Evolutionary conservation across 257 asterid species (phyloP).

Genomic region (Thymus quinquecostatus): DNA sequence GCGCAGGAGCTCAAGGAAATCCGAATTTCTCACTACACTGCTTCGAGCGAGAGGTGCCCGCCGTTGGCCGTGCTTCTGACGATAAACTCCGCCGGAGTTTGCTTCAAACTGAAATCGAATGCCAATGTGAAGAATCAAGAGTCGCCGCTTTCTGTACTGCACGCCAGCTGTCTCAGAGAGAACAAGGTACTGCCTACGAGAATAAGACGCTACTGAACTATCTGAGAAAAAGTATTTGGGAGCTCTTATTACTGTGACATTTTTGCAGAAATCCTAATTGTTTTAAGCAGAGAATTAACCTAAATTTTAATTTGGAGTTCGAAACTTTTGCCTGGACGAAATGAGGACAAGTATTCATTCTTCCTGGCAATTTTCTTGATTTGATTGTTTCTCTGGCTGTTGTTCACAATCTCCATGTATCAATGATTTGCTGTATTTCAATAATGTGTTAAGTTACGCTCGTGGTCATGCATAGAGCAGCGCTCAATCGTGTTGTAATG

Average conservation of each 20-base stretch:
- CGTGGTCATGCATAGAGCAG: no score
- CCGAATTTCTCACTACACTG: constrained; percentile 72
- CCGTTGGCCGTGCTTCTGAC: constrained; percentile 93
- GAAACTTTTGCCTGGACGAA: constrained; percentile 12
- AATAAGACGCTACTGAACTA: no score
- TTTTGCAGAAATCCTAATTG: no score
- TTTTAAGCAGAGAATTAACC: neutral
- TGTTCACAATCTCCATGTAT: no score
- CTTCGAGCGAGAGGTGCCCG: constrained; percentile 91
- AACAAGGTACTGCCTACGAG: constrained; percentile 75
- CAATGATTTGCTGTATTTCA: no score
- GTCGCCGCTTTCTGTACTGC: constrained; percentile 79
- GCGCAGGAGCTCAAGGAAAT: constrained; percentile 59
- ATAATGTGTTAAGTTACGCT: no score
- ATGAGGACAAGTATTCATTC: constrained; percentile 1
- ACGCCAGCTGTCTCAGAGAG: constrained; percentile 90
- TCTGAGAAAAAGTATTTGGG: neutral
- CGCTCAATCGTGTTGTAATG: no score
- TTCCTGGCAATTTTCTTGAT: neutral
- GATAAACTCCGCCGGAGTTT: constrained; percentile 47
- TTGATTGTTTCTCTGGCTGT: neutral
- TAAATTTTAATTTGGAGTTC: constrained; percentile 24
- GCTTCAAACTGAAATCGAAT: constrained; percentile 88
- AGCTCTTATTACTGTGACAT: constrained; percentile 13
- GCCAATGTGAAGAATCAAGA: constrained; percentile 45